Base-by-base conservation (phyloP, 2,329 filamentous ascomycete species). In the Gnomoniopsis sp. region DNA sequence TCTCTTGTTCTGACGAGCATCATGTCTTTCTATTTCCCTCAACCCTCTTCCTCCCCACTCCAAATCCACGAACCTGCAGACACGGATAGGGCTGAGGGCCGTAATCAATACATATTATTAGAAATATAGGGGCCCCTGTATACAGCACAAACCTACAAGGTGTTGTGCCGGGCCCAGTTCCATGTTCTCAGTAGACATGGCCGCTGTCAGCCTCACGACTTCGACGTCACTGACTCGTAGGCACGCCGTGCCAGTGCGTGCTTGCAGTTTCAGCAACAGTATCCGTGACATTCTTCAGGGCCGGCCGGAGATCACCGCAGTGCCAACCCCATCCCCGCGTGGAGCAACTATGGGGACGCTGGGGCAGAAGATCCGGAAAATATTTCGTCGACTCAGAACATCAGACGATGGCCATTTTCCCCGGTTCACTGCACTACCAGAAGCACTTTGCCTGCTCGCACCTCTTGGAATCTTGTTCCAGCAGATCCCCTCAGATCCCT, bases 371-470 rank as follows among this genome's bases (percentile, higher is more conserved):
- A 53, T 53, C 34, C 59, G 56, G 59, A 61, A 52, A 61, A 52
- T 36, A 48, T 59, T 61, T 61, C 38, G 47, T 55, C 56, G 55
- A 61, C 52, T 61, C 56, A 56, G 43, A 61, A 61, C 41, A 61
- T 56, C 59, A 61, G 59, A 61, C 56, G 56, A 55, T 55, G 48
- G 33, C 23, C 54, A 15, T 41, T 47, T 57, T 52, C 50, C 55
- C 59, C 59, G 55, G 55, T 36, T 53, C 51, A 61, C 38, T 44
- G 43, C 49, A 41, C 38, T 41, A 12, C 38, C 41, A 26, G 21
- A 19, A 12, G 44, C 53, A 30, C 26, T 36, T 49, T 41, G 26
- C 26, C 51, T 52, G 33, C 47, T 51, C 47, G 46, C 41, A 33
- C 30, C 48, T 23, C 55, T 48, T 44, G 22, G 36, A 14, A 38